phyloP scores from a whole-genome alignment of 768 basidiomycete genomes.

The Mycena belliarum region DNA sequence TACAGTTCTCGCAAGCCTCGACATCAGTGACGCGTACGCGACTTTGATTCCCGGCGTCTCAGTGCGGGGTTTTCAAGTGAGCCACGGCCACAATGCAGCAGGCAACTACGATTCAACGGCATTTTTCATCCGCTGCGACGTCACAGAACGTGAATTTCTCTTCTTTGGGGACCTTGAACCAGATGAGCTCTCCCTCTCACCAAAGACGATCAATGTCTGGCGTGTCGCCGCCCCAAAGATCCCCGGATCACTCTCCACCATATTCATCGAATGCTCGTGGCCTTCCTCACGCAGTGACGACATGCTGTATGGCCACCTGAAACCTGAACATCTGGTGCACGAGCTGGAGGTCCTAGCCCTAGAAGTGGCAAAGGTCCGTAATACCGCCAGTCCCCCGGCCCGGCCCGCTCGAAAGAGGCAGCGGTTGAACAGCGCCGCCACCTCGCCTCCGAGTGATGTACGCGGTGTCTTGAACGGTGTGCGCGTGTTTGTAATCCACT shows the following conservation, averaged over 20 bases:
- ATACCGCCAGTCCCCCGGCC: constrained; percentile 16
- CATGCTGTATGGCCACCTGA: constrained; percentile 83
- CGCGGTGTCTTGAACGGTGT: constrained; percentile 58
- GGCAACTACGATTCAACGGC: constrained; percentile 77
- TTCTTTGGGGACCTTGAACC: constrained; percentile 97
- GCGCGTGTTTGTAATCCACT: constrained; percentile 80
- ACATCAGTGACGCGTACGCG: constrained; percentile 53
- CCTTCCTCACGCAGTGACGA: constrained; percentile 68
- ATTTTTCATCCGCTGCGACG: constrained; percentile 78
- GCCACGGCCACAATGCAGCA: constrained; percentile 62
- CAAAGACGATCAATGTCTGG: constrained; percentile 77
- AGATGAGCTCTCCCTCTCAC: constrained; percentile 62
- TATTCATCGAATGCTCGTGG: constrained; percentile 97
- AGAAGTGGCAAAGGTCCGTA: constrained; percentile 57
- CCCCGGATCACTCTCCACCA: constrained; percentile 62
- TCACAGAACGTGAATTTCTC: constrained; percentile 67
- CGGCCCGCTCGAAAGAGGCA: constrained; percentile 41
- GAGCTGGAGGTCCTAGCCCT: constrained; percentile 73
- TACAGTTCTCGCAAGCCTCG: constrained; percentile 40
- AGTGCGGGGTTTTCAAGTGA: constrained; percentile 66
- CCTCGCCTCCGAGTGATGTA: constrained; percentile 43
- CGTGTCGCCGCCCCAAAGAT: constrained; percentile 77
- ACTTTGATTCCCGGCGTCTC: constrained; percentile 57
- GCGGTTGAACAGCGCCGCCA: constrained; percentile 40
- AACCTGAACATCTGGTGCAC: constrained; percentile 72